Base-by-base conservation (phyloP, 2,329 filamentous ascomycete genomes). In the Dactylellina haptotyla region DNA sequence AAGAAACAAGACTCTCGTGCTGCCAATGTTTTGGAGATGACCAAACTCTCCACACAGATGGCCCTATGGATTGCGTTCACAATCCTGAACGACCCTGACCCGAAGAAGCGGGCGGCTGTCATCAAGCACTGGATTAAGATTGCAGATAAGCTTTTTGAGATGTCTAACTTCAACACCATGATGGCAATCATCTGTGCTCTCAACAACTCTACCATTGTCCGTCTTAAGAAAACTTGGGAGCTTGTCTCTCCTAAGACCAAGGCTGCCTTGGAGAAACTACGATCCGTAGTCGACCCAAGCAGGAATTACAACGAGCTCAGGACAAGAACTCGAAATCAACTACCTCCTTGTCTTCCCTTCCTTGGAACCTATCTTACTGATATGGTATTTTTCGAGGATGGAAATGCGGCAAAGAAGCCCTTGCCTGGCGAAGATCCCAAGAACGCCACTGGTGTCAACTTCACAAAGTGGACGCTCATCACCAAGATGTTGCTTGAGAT, bases 51-150 rank as follows among this genome's bases (percentile, higher is more conserved):
- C 2, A 99, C 93, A 0, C 93, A 97, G 76, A 84, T 99, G 16
- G 93, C 94, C 3, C 95, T 97, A 79, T 84, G 98, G 39, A 95
- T 99, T 9, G 91, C 92, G 0, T 94, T 98, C 79, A 96, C 91
- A 0, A 96, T 99, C 77, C 86, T 99, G 12, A 88, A 91, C 64
- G 86, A 92, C 66, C 86, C 91, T n/a, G 95, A 98, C 80, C 88
- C 90, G 25, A 98, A 98, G 86, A 96, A 94, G 83, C 88, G 95
- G 25, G 94, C 95, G 0, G 83, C 87, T 1, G 87, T 93, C 58
- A 95, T 99, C 83, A 98, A 99, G 83, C 93, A 98, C 78, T 99
- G 95, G 95, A 91, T 97, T 80, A 99, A 98, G 84, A 89, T 98
- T 77, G 92, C 92, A 0, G 86, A 90, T 77, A 91, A 91, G 78